These are phyloP conservation scores for Xylariaceae sp. DNA, from an alignment of 2,329 filamentous ascomycete genomes.

Conservation along the genomic window DNA sequence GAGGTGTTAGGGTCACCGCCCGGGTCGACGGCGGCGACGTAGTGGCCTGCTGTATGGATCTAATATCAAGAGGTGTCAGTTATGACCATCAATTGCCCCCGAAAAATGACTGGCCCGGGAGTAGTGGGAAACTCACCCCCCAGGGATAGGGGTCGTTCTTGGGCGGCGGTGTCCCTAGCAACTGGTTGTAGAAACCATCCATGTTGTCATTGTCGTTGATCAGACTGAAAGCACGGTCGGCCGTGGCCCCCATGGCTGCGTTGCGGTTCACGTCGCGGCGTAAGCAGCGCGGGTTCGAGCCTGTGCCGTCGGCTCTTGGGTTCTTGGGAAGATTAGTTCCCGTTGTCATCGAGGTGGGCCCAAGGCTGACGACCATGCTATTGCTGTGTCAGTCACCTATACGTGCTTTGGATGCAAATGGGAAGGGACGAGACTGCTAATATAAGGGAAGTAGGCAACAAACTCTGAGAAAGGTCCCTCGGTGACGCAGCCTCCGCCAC, in stretches of 20 bases:
- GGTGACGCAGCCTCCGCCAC: slow-evolving; percentile 58
- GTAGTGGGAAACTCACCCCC: slow-evolving; percentile 37
- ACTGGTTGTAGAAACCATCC: slow-evolving; percentile 43
- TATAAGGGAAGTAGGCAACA: slow-evolving; percentile 6
- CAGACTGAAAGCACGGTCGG: slow-evolving; percentile 38
- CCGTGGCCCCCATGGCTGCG: slow-evolving; percentile 42
- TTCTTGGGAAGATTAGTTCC: slow-evolving; percentile 37
- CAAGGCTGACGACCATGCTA: slow-evolving; percentile 46
- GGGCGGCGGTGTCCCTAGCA: slow-evolving; percentile 42
- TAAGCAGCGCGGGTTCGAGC: slow-evolving; percentile 47
- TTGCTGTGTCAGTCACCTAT: slow-evolving; percentile 22
- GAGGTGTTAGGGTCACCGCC: slow-evolving; percentile 42
- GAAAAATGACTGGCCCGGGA: background rate
- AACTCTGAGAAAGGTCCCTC: slow-evolving; percentile 51
- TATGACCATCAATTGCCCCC: background rate
- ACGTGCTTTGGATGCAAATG: background rate
- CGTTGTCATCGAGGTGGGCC: slow-evolving; percentile 40
- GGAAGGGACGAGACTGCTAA: background rate
- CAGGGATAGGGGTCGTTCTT: slow-evolving; percentile 42
- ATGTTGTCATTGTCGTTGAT: slow-evolving; percentile 43
- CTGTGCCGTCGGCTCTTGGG: slow-evolving; percentile 39
- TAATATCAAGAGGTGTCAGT: slow-evolving; percentile 19
- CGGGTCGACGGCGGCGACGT: slow-evolving; percentile 42
- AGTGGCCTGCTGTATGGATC: slow-evolving; percentile 44
- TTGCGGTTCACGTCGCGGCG: slow-evolving; percentile 45